A percentile compares a stretch with the other conserved stretches of the same genome.
Evolutionary conservation across 371 early-diverging fungal species (phyloP).

Genomic region (Phascolomyces articulosus): DNA sequence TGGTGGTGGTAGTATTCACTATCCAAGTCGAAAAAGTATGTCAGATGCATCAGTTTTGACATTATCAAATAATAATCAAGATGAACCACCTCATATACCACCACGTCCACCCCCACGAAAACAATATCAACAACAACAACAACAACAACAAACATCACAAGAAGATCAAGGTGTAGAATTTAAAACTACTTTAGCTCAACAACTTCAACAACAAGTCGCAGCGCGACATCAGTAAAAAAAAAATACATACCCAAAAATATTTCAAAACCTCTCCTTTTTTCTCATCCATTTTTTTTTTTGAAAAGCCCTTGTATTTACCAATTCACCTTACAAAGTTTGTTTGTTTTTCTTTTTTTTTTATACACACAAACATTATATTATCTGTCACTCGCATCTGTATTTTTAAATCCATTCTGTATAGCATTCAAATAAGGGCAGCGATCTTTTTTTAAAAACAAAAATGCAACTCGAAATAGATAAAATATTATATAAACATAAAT

Average conservation of each 20-base stretch:
- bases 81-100: conserved; percentile 17
- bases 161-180: conserved; percentile 12
- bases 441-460: no score
- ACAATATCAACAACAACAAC: conserved; percentile 10
- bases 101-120: conserved; percentile 17
- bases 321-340: no score
- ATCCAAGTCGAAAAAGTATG: neutral
- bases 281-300: neutral
- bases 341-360: no score
- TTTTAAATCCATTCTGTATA: no score
- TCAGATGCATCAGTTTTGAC: neutral
- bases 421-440: no score
- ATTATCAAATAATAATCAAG: neutral
- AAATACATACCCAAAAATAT: neutral
- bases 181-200: conserved; percentile 15
- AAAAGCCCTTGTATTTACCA: no score
- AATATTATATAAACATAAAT: no score
- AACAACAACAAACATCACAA: conserved; percentile 10
- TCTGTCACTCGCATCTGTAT: no score
- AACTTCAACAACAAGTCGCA: conserved; percentile 15
- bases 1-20: neutral
- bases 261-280: neutral
- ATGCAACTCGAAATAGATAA: no score
- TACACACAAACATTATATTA: no score
- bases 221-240: conserved; percentile 8